A percentile compares a stretch with the other conserved stretches of the same genome.
Evolutionary conservation across 768 basidiomycete genomes (phyloP).

Genomic region (Leccinellum rugosiceps): DNA sequence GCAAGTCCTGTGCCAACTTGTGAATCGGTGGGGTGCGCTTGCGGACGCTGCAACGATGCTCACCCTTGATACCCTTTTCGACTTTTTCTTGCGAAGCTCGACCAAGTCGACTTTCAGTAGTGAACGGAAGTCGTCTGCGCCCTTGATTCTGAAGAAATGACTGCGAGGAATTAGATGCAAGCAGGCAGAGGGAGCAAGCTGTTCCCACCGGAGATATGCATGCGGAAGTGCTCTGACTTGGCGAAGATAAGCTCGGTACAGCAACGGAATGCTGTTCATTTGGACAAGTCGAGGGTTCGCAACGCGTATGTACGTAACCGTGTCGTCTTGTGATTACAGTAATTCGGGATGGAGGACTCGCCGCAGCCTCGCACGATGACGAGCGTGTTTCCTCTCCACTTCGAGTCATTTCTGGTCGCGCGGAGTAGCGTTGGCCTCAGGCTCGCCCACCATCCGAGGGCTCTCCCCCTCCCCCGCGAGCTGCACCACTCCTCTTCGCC

Average conservation of each 20-base stretch:
- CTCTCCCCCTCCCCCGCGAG: constrained; percentile 16
- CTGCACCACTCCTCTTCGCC: constrained; percentile 7
- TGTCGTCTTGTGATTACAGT: constrained; percentile 1
- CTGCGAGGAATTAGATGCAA: constrained; percentile 33
- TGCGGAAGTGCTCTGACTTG: constrained; percentile 45
- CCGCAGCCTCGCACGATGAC: constrained; percentile 11
- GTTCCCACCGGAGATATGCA: constrained; percentile 43
- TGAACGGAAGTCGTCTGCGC: constrained; percentile 53
- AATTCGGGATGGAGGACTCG: constrained; percentile 11
- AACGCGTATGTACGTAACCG: too few relatives aligned
- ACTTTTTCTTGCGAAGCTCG: constrained; percentile 36
- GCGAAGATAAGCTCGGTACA: constrained; percentile 41
- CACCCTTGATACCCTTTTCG: constrained; percentile 54
- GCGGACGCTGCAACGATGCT: not conserved
- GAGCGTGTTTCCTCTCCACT: not conserved
- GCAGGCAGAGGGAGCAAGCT: not conserved
- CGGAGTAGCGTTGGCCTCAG: constrained; percentile 1
- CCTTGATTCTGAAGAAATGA: constrained; percentile 61
- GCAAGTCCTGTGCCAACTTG: constrained; percentile 43
- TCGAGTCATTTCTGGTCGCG: not conserved
- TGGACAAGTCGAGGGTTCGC: too few relatives aligned
- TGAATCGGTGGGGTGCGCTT: not conserved
- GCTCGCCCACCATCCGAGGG: constrained; percentile 2
- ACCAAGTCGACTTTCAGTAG: constrained; percentile 36
- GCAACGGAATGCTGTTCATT: constrained; percentile 17